phyloP scores from a whole-genome alignment of 805 yeast genomes.

The Teunomyces pallodes region DNA sequence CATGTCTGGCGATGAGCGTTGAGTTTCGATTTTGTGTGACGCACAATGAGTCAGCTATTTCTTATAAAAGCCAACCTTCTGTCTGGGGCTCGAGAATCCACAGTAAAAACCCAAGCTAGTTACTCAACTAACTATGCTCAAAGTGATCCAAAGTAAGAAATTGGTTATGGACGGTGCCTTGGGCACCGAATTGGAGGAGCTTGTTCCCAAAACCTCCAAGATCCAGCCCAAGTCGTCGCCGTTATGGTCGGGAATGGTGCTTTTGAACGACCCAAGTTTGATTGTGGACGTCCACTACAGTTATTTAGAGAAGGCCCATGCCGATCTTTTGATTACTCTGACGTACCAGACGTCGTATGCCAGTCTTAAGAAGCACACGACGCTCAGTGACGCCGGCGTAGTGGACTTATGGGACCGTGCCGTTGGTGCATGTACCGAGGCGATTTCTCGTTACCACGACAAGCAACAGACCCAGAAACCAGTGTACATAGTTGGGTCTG shows the following conservation, averaged over 20 bases:
- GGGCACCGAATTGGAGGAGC: constrained; percentile 15
- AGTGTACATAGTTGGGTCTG: constrained; percentile 52
- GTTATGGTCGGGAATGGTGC: constrained; percentile 62
- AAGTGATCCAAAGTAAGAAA: neutral
- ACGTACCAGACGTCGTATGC: constrained; percentile 59
- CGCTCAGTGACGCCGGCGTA: constrained; percentile 15
- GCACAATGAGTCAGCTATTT: neutral
- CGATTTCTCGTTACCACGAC: constrained; percentile 8
- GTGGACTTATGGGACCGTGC: constrained; percentile 21
- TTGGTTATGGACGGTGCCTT: constrained; percentile 15
- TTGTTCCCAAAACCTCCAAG: constrained; percentile 15
- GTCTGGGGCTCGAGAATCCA: no score
- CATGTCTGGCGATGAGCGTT: neutral
- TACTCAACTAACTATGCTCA: constrained; percentile 2
- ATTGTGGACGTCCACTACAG: constrained; percentile 48
- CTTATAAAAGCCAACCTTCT: neutral
- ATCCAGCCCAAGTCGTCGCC: constrained; percentile 30
- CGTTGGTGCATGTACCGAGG: constrained; percentile 20
- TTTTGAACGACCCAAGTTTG: constrained; percentile 42
- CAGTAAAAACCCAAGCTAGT: neutral
- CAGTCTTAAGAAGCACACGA: constrained; percentile 30
- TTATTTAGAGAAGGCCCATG: constrained; percentile 49
- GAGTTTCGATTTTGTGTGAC: neutral
- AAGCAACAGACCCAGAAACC: constrained; percentile 5
- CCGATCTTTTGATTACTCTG: constrained; percentile 52